These are phyloP conservation scores for Xylaria flabelliformis DNA, from an alignment of 495 filamentous ascomycete species.

Conservation along the genomic window DNA sequence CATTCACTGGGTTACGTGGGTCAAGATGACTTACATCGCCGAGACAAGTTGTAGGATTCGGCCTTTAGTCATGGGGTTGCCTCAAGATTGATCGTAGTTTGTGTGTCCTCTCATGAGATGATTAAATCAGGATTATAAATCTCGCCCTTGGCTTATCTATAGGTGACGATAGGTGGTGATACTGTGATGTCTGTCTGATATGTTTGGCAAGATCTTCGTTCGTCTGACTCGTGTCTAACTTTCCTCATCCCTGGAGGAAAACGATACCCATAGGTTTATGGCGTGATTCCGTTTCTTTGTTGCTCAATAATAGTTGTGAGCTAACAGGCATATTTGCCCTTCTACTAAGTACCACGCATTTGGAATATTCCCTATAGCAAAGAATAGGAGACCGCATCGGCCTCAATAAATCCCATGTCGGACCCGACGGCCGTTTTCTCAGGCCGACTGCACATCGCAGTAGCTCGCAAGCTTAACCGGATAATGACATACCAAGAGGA, in stretches of 20 bases:
- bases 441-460: not conserved
- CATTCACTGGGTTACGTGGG: not conserved
- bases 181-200: not conserved
- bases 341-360: not conserved
- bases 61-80: not conserved
- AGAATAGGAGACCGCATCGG: not conserved
- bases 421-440: not conserved
- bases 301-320: conserved; percentile 1
- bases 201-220: conserved; percentile 10
- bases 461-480: not conserved
- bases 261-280: conserved; percentile 10
- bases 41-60: not conserved
- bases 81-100: not conserved
- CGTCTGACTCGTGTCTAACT: conserved; percentile 1
- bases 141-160: conserved; percentile 1
- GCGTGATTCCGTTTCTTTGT: conserved; percentile 3
- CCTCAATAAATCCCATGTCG: not conserved
- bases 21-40: not conserved
- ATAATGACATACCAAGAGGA: not conserved
- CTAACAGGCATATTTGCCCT: conserved; percentile 9
- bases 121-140: not conserved
- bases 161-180: not conserved
- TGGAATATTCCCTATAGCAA: not conserved
- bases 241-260: conserved; percentile 1
- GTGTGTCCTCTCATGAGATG: not conserved